phyloP scores from a whole-genome alignment of 306 rosid genomes.

The Inga oerstediana region DNA sequence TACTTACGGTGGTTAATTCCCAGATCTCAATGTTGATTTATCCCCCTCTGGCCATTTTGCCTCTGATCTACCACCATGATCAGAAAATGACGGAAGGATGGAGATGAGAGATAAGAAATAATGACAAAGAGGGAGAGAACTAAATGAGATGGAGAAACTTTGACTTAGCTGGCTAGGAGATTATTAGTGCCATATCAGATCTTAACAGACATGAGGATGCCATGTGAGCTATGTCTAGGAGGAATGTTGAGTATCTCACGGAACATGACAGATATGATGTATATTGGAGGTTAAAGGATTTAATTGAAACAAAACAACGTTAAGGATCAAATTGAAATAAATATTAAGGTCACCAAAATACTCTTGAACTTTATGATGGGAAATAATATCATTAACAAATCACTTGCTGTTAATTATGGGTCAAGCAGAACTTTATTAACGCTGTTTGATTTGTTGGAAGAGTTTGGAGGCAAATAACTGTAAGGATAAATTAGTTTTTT shows the following conservation, averaged over 20 bases:
- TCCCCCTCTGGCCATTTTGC: background rate
- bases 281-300: background rate
- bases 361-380: background rate
- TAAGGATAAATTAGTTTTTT: constrained; percentile 2
- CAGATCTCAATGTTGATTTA: background rate
- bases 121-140: background rate
- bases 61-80: background rate
- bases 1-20: background rate
- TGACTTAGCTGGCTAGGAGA: background rate
- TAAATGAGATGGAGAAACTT: background rate
- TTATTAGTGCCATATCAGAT: background rate
- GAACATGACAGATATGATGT: background rate
- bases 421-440: constrained; percentile 2
- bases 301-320: background rate
- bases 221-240: background rate
- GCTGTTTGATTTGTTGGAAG: background rate
- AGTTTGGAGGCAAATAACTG: constrained; percentile 18
- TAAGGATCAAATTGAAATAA: background rate
- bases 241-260: background rate
- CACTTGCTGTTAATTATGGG: constrained; percentile 4
- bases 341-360: background rate
- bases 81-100: background rate
- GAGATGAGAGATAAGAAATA: background rate
- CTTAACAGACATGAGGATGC: background rate
- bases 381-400: background rate